phyloP scores from a whole-genome alignment of 116 monocot genomes.

The Cymodocea nodosa region DNA sequence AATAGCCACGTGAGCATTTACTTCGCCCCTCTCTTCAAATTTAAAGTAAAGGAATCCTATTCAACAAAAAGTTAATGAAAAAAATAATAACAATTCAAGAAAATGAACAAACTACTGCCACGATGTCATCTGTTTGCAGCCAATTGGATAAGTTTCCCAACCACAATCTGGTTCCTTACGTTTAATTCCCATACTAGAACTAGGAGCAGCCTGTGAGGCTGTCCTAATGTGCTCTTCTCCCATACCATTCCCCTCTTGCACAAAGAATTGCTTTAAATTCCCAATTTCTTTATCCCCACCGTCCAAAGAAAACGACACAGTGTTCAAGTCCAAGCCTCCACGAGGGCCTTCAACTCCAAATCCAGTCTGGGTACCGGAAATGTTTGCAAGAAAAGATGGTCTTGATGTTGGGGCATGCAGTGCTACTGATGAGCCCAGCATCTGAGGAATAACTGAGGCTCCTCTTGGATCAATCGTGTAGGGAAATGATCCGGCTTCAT shows the following conservation, averaged over 20 bases:
- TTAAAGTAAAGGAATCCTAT: too few species aligned
- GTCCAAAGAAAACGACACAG: constrained; percentile 10
- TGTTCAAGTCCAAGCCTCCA: constrained; percentile 23
- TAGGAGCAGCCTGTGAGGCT: constrained; percentile 20
- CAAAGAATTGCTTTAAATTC: constrained; percentile 5
- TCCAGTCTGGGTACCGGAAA: constrained; percentile 7
- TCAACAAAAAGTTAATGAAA: background rate
- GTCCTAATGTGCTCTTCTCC: constrained; percentile 23
- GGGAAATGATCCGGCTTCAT: constrained; percentile 31
- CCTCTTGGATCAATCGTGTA: constrained; percentile 62
- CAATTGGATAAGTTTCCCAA: constrained; percentile 30
- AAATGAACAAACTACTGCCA: constrained; percentile 26
- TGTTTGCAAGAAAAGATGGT: constrained; percentile 26
- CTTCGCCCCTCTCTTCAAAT: background rate
- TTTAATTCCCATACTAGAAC: constrained; percentile 31
- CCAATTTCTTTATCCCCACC: constrained; percentile 10
- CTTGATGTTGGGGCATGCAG: constrained; percentile 13
- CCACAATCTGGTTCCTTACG: constrained; percentile 58
- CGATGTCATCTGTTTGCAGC: constrained; percentile 41
- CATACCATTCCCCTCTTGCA: constrained; percentile 20
- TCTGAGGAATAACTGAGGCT: constrained; percentile 31
- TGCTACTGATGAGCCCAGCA: constrained; percentile 19
- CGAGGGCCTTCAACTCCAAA: constrained; percentile 8
- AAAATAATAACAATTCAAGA: background rate
- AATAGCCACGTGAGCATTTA: constrained; percentile 1